phyloP scores from a whole-genome alignment of 2,329 filamentous ascomycete genomes.

The Cytospora piceicola region DNA sequence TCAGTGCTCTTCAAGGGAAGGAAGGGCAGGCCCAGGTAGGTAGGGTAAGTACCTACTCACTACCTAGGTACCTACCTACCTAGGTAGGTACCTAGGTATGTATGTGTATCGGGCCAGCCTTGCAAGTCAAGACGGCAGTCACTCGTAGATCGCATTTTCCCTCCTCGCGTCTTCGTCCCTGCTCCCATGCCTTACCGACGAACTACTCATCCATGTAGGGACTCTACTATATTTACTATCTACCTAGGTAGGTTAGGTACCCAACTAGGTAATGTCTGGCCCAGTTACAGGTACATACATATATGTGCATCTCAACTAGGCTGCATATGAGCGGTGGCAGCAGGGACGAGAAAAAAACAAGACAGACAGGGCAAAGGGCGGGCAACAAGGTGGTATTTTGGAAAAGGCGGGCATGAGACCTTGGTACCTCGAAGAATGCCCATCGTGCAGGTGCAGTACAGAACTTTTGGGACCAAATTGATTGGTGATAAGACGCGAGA shows the following conservation, averaged over 20 bases:
- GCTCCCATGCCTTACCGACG: not conserved
- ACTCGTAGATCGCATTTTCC: not conserved
- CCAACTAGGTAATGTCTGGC: too few relatives aligned
- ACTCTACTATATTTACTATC: too few relatives aligned
- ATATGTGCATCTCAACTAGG: not conserved
- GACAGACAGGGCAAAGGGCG: constrained; percentile 1
- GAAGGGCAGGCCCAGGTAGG: not conserved
- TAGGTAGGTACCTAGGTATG: not conserved
- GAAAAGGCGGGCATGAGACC: not conserved
- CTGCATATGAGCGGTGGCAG: constrained; percentile 4
- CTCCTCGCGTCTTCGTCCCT: not conserved
- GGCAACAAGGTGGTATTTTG: not conserved
- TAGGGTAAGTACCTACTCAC: too few relatives aligned
- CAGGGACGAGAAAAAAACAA: not conserved
- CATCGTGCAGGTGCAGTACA: constrained; percentile 8
- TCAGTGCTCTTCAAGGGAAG: not conserved
- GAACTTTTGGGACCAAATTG: constrained; percentile 4
- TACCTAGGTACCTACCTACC: too few relatives aligned
- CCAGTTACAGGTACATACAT: not conserved
- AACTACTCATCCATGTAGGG: too few relatives aligned
- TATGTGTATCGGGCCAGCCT: not conserved
- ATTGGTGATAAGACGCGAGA: constrained; percentile 10
- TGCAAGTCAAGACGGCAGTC: not conserved
- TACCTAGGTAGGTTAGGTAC: too few relatives aligned
- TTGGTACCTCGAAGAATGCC: not conserved